phyloP scores from a whole-genome alignment of 257 asterid species.

The Solanum piurae region DNA sequence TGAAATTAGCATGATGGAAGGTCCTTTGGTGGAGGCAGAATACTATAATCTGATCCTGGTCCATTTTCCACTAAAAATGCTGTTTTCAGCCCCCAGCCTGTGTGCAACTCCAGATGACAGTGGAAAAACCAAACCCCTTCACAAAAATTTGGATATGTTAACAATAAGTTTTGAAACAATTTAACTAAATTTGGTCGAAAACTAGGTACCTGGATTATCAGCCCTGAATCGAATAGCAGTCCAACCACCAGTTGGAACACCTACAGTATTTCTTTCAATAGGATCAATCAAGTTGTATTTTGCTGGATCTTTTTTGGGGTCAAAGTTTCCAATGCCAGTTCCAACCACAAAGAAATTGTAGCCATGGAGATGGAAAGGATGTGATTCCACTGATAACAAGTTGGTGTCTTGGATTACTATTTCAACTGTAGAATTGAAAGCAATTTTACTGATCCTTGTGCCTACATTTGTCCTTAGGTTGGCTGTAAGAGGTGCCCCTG shows the following conservation, averaged over 20 bases:
- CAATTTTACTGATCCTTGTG: conserved; percentile 40
- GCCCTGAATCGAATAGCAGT: conserved; percentile 73
- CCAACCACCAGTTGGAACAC: conserved; percentile 87
- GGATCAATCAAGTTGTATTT: conserved; percentile 60
- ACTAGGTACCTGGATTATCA: conserved; percentile 61
- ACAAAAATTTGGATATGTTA: neutral
- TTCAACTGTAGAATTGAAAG: conserved; percentile 58
- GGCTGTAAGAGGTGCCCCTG: conserved; percentile 64
- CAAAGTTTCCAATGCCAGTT: conserved; percentile 55
- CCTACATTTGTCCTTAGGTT: conserved; percentile 31
- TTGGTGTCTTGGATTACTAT: conserved; percentile 63
- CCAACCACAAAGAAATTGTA: conserved; percentile 72
- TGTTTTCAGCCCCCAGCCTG: conserved; percentile 57
- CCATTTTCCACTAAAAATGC: conserved; percentile 65
- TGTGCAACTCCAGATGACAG: conserved; percentile 61
- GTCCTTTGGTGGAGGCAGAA: conserved; percentile 59
- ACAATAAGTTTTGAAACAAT: neutral
- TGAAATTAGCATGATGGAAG: conserved; percentile 40
- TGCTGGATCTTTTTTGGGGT: conserved; percentile 34
- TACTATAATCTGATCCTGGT: conserved; percentile 28
- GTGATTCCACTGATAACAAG: conserved; percentile 51
- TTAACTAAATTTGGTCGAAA: neutral
- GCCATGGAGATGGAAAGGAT: conserved; percentile 84
- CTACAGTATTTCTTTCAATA: conserved; percentile 64
- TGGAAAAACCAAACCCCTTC: conserved; percentile 72